Conservation (phyloP, 345 rosid genomes). For the Eucalyptus viminalis region DNA sequence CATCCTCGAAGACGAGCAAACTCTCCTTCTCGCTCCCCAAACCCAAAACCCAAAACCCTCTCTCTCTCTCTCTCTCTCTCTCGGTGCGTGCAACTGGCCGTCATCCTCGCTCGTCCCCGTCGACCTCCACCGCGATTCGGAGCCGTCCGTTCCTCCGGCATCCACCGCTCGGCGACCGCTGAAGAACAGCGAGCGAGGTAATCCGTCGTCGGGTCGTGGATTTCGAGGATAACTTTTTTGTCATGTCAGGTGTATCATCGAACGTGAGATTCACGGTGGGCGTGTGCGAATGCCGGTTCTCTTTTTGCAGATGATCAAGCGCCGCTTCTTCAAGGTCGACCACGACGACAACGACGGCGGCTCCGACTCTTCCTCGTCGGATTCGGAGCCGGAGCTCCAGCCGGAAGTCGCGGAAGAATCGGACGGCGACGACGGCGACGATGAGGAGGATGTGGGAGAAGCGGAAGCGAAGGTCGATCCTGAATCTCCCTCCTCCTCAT, state of each 20-base stretch:
- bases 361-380: conserved; percentile 68
- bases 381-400: conserved; percentile 27
- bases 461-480: neutral
- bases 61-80: neutral
- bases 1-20: neutral
- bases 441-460: neutral
- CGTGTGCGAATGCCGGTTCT: neutral
- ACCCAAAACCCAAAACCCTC: neutral
- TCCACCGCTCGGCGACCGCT: neutral
- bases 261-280: neutral
- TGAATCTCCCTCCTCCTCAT: conserved; percentile 11
- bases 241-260: neutral
- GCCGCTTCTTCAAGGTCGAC: conserved; percentile 65
- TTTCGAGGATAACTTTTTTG: neutral
- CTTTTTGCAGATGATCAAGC: conserved; percentile 52
- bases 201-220: neutral
- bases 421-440: conserved; percentile 22
- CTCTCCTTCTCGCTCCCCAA: neutral
- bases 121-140: neutral
- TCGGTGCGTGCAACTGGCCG: neutral
- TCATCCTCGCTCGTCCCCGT: neutral
- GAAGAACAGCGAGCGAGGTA: neutral
- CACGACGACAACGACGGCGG: conserved; percentile 56
- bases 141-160: neutral
- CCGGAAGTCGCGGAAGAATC: conserved; percentile 19